Base-by-base conservation (phyloP, 2,329 filamentous ascomycete genomes). In the Alternaria hordeiaustralica region DNA sequence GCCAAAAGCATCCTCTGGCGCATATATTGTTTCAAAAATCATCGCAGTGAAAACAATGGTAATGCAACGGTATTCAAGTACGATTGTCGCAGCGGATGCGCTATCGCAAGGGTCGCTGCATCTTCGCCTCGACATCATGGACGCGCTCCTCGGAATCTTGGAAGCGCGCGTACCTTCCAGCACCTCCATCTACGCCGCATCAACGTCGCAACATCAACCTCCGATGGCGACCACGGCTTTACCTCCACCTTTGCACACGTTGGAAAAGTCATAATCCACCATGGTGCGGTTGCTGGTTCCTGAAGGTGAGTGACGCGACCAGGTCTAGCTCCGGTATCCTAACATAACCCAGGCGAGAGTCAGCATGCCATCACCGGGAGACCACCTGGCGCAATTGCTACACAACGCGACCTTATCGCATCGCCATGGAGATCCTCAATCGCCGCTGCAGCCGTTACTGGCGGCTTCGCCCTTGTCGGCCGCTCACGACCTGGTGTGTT, bases 281-380 rank as follows among this genome's bases (percentile, higher is more conserved):
- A 74, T 73, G 70, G 72, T 73, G 55, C 70, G 67, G 28, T 55
- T 74, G 15, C 70, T 69, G 44, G 63, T 73, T n/a, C 66, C 72
- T 43, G 68, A 68, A 67, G 72, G 72, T 71, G 50, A 21, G 56
- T 13, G 28, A 1, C 13, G 47, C 11, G 2, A 20, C 12, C 51
- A 13, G 3, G 18, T 15, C 5, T 49, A 44, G 13, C 23, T 11
- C 7, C 8, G 10, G 18, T 23, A 26, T 33, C 30, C 62, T 72
- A 55, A 74, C 58, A 11, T 6, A 18, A 3, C 9, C 6, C 26
- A 73, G 72, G 72, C 28, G 71, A 74, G 33, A 69, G 65, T 18
- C 69, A 74, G 56, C 65, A 69, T 57, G 46, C 57, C n/a, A 46
- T 68, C 49, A 53, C 62, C 20, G 62, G 47, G 15, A 63, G 53